Percentiles rank a stretch among this genome's conserved stretches.
These are phyloP conservation scores for Lepidium aucheri DNA, from an alignment of 345 rosid species.

Conservation along the genomic window DNA sequence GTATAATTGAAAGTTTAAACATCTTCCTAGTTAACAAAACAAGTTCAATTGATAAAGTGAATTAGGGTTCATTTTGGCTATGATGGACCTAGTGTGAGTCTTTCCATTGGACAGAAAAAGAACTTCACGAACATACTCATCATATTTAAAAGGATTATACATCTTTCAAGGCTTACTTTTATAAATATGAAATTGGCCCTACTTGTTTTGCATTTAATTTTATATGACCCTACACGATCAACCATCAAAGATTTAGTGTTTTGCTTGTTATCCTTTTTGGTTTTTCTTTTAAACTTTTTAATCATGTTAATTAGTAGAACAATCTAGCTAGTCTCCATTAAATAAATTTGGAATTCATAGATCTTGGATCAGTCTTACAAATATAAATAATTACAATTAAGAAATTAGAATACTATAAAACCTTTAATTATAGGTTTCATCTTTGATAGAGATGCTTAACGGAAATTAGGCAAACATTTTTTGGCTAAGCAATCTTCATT, in stretches of 20 bases:
- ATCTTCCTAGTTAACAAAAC: too few relatives aligned
- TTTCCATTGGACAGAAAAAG: too few relatives aligned
- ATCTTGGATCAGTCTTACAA: background rate
- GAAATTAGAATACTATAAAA: background rate
- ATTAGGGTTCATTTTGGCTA: too few relatives aligned
- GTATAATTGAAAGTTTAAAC: too few relatives aligned
- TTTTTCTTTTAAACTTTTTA: background rate
- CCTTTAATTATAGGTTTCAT: too few relatives aligned
- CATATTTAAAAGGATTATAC: background rate
- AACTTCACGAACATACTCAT: too few relatives aligned
- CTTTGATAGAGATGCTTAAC: conserved; percentile 13
- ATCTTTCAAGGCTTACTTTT: conserved; percentile 5
- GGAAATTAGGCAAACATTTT: conserved; percentile 3
- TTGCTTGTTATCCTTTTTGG: background rate
- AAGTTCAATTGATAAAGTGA: too few relatives aligned
- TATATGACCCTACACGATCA: conserved; percentile 12
- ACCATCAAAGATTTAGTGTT: conserved; percentile 4
- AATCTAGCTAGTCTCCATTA: background rate
- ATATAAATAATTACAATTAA: too few relatives aligned
- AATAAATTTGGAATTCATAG: background rate
- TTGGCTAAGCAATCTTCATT: background rate
- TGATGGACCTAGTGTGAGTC: too few relatives aligned
- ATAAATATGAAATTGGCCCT: conserved; percentile 3
- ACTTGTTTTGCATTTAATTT: conserved; percentile 8
- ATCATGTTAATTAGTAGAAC: background rate